Percentiles rank a stretch among this genome's conserved stretches.
phyloP scores from a whole-genome alignment of 2,329 filamentous ascomycete genomes.

The Massarina eburnea region DNA sequence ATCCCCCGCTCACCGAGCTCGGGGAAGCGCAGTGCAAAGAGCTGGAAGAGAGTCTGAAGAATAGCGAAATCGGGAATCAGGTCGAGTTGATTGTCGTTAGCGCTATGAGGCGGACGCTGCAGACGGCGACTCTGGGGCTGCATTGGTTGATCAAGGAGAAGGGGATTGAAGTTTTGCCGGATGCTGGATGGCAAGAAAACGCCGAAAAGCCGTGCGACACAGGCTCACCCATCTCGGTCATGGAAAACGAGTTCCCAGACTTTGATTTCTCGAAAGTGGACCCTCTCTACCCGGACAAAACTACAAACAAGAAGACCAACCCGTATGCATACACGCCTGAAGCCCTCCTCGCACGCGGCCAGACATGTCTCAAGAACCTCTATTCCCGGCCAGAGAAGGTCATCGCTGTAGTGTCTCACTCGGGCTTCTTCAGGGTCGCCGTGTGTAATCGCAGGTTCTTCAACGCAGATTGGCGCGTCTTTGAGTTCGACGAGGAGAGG shows the following conservation, averaged over 20 bases:
- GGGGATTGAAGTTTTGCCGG: conserved; percentile 55
- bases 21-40: conserved; percentile 46
- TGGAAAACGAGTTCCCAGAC: conserved; percentile 55
- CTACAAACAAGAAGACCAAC: conserved; percentile 38
- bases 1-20: conserved; percentile 46
- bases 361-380: conserved; percentile 54
- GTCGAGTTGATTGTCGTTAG: conserved; percentile 62
- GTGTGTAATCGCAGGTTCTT: conserved; percentile 55
- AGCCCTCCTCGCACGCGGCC: conserved; percentile 59
- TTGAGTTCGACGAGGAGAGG: conserved; percentile 56
- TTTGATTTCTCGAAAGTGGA: conserved; percentile 62
- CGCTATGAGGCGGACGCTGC: conserved; percentile 66
- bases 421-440: conserved; percentile 62
- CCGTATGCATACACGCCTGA: conserved; percentile 57
- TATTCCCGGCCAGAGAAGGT: conserved; percentile 60
- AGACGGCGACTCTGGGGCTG: conserved; percentile 62
- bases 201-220: conserved; percentile 61
- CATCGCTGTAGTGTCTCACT: conserved; percentile 66
- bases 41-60: conserved; percentile 42
- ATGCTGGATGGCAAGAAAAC: conserved; percentile 65
- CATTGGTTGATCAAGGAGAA: conserved; percentile 58
- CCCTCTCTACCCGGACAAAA: conserved; percentile 65
- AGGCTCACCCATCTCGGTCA: conserved; percentile 51
- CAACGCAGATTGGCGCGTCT: conserved; percentile 67
- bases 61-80: conserved; percentile 43